Conservation (phyloP, 306 rosid species). For the Fragaria nilgerrensis region DNA sequence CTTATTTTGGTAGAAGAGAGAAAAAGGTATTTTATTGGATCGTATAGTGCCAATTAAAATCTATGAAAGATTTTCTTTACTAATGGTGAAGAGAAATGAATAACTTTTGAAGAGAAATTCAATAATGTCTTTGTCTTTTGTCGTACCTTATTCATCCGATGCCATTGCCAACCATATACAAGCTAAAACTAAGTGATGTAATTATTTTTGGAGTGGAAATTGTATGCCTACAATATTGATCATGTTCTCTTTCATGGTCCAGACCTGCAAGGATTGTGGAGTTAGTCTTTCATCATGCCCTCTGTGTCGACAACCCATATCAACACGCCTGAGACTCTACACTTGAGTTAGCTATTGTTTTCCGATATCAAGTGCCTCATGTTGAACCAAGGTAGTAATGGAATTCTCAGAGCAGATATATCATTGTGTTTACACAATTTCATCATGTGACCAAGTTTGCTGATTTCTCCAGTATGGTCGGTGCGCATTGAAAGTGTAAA, state of each 20-base stretch:
- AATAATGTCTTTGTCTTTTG: neutral
- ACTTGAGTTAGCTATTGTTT: conserved; percentile 27
- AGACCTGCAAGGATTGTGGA: conserved; percentile 97
- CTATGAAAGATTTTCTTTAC: neutral
- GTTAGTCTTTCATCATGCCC: conserved; percentile 64
- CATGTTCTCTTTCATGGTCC: conserved; percentile 2
- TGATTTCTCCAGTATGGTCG: neutral
- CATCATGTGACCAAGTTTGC: neutral
- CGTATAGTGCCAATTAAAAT: neutral
- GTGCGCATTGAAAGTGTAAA: neutral
- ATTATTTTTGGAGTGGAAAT: neutral
- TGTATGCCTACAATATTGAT: neutral
- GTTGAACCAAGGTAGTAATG: neutral
- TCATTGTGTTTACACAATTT: neutral
- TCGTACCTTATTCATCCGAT: neutral
- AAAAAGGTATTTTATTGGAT: neutral
- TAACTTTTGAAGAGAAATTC: neutral
- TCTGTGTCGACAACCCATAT: conserved; percentile 68
- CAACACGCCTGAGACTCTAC: conserved; percentile 69
- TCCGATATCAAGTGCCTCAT: neutral
- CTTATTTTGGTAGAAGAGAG: neutral
- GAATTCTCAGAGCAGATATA: neutral
- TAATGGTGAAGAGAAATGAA: neutral
- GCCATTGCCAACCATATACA: neutral
- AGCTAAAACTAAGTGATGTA: neutral